Percentiles rank a stretch among this genome's conserved stretches.
Evolutionary conservation across 164 flowering plant species (phyloP).

Genomic region (Pachysandra terminalis): DNA sequence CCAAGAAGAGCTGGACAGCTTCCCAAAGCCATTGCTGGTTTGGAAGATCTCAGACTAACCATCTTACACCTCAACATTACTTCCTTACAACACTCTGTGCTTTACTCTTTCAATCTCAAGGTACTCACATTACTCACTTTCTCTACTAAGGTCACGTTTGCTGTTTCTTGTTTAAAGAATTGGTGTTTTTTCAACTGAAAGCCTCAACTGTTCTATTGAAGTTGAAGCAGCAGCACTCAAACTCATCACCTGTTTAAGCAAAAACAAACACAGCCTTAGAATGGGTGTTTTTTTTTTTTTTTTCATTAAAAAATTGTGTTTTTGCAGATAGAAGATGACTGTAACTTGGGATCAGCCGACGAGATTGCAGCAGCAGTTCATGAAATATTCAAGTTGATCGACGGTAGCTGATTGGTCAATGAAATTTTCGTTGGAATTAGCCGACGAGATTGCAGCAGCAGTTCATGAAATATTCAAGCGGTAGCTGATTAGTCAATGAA

Average conservation of each 20-base stretch:
- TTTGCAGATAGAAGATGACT: slow-evolving; percentile 59
- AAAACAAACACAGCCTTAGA: too few species aligned
- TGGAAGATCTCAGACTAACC: slow-evolving; percentile 50
- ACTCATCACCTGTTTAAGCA: too few species aligned
- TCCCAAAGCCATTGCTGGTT: slow-evolving; percentile 41
- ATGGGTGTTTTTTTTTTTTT: neutral
- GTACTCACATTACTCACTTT: too few species aligned
- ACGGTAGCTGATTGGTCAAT: too few species aligned
- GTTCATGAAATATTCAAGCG: slow-evolving; percentile 53
- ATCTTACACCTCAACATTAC: slow-evolving; percentile 62
- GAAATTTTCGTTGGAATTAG: slow-evolving; percentile 49
- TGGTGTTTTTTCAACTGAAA: too few species aligned
- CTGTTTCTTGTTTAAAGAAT: too few species aligned
- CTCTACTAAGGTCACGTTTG: too few species aligned
- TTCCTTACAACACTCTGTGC: slow-evolving; percentile 31
- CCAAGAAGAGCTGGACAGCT: slow-evolving; percentile 42
- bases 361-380: slow-evolving; percentile 56
- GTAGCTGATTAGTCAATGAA: neutral
- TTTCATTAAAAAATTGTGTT: neutral
- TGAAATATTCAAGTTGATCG: slow-evolving; percentile 42
- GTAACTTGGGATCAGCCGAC: slow-evolving; percentile 50
- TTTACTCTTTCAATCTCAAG: slow-evolving; percentile 67
- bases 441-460: slow-evolving; percentile 52
- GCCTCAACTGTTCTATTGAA: too few species aligned
- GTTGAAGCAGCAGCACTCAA: too few species aligned